Conservation (phyloP, 306 rosid genomes). For the Cicer bijugum region DNA sequence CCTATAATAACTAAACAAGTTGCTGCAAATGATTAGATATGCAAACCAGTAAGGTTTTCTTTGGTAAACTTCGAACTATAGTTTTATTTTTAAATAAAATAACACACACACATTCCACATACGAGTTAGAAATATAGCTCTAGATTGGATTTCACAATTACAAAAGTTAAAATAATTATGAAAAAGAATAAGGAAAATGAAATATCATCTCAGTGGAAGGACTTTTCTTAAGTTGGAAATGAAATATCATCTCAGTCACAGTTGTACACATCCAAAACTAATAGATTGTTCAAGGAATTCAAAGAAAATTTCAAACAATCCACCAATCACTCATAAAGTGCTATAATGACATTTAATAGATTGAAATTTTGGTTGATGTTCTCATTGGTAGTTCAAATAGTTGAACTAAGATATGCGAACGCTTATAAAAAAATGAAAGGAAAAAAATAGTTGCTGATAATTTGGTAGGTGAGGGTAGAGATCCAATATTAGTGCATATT, state of each 20-base stretch:
- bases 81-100: neutral
- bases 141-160: slow-evolving; percentile 31
- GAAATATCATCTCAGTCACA: neutral
- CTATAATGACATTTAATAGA: neutral
- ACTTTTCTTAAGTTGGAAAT: neutral
- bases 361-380: slow-evolving; percentile 2
- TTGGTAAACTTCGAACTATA: neutral
- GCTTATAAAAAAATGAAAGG: too few relatives aligned
- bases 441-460: too few relatives aligned
- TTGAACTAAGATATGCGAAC: too few relatives aligned
- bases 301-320: neutral
- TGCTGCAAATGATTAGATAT: too few relatives aligned
- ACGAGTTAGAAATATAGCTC: neutral
- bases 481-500: too few relatives aligned
- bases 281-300: neutral
- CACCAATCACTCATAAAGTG: neutral
- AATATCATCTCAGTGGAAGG: neutral
- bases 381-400: too few relatives aligned
- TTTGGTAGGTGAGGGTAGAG: too few relatives aligned
- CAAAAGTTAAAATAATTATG: neutral
- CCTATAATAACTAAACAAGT: neutral
- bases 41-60: neutral
- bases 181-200: too few relatives aligned
- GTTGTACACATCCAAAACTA: slow-evolving; percentile 4
- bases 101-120: neutral